Evolutionary conservation across 257 asterid species (phyloP), one percentile per base, ranked within the genome.

Genomic region (Nicotiana sylvestris): DNA sequence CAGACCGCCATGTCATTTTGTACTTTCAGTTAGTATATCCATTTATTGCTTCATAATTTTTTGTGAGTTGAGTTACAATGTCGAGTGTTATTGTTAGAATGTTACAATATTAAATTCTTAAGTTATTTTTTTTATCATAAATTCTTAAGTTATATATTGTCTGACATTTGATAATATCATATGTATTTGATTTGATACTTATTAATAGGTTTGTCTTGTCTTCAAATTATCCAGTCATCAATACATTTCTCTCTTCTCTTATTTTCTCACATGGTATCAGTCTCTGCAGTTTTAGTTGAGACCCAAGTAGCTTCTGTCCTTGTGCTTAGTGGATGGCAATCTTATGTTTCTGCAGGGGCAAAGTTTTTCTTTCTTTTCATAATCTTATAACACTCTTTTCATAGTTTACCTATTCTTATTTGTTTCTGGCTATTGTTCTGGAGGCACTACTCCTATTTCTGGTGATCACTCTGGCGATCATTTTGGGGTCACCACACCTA

Each of bases 21-120:
- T 46, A 72, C 79, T 72, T 72, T 64, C 68, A 64, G 68, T 62
- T 3, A 72, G 79, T 46, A 72, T 25, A 72, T 16, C 35, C 79
- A 46, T 72, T 72, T 72, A 72, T 46, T 72, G 61, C 79, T 49
- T 74, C 43, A 13, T 74, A 13, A 13, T 7, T 49, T 27, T 13
- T 74, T 49, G 49, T 74, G 27, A 3, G 62, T 25, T 74, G 80
- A 49, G 15, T 49, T 49, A 17, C 35, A 49, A 53, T 13, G 17
- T 53, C 12, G 4, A 53, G 17, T 53, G 17, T 35, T 43, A 46
- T 46, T 25, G 51, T 74, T 74, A 49, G 16, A 49, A 74, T 49
- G 62, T 49, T 49, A 27, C 15, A 49, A 49, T 49, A 25, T 25
- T 13, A 46, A 12, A 72, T 72, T 46, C 61, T 66, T 72, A 3